Conservation (phyloP, 352 stramenopile genomes). For the Pythium phragmiticola region DNA sequence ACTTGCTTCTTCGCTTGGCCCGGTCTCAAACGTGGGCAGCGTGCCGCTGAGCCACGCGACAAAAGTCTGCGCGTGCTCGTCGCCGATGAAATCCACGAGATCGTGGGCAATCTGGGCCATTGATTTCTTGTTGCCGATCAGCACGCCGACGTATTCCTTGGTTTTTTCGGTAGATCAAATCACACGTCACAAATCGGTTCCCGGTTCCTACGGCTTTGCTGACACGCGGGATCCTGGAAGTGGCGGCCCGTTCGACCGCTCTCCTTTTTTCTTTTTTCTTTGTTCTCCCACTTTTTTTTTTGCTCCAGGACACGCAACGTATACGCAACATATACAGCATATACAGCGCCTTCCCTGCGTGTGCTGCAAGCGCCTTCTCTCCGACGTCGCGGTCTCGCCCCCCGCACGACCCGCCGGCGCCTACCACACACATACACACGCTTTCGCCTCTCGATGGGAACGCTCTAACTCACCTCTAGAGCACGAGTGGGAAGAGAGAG, state of each 20-base stretch:
- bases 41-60: slow-evolving; percentile 64
- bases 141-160: slow-evolving; percentile 84
- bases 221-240: slow-evolving; percentile 1
- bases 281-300: slow-evolving; percentile 34
- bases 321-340: slow-evolving; percentile 18
- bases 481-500: background rate
- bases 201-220: background rate
- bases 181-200: slow-evolving; percentile 25
- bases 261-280: slow-evolving; percentile 24
- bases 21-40: slow-evolving; percentile 50
- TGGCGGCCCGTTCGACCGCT: slow-evolving; percentile 2
- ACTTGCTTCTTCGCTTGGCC: background rate
- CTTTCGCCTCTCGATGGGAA: background rate
- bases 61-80: slow-evolving; percentile 72
- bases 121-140: slow-evolving; percentile 87
- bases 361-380: slow-evolving; percentile 9
- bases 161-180: slow-evolving; percentile 12
- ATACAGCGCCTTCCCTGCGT: slow-evolving; percentile 13
- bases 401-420: background rate
- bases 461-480: slow-evolving; percentile 1
- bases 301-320: slow-evolving; percentile 24
- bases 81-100: slow-evolving; percentile 83
- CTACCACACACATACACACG: slow-evolving; percentile 4
- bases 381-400: slow-evolving; percentile 1
- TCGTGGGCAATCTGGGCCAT: slow-evolving; percentile 82